Evolutionary conservation across 441 rosid genomes (phyloP).

Genomic region (Croton laevigatus): DNA sequence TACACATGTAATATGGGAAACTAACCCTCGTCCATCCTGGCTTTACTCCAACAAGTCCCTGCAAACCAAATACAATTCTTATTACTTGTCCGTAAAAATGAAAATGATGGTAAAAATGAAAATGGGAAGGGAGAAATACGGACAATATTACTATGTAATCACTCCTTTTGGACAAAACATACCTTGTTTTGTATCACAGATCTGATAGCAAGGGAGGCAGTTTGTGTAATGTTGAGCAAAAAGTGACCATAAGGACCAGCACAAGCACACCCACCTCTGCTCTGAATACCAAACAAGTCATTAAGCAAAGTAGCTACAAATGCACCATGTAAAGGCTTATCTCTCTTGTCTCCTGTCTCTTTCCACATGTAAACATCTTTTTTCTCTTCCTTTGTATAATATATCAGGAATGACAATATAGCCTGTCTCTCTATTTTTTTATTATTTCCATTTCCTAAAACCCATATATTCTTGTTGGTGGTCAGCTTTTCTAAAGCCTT

Average conservation of each 20-base stretch:
- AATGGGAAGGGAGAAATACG: no score
- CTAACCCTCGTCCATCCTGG: constrained; percentile 70
- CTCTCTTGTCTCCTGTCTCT: constrained; percentile 33
- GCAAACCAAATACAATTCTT: constrained; percentile 10
- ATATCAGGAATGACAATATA: constrained; percentile 49
- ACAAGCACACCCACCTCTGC: constrained; percentile 68
- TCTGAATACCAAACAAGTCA: constrained; percentile 64
- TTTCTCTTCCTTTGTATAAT: constrained; percentile 27
- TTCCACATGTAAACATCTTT: constrained; percentile 35
- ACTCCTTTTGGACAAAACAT: neutral
- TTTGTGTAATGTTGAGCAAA: constrained; percentile 35
- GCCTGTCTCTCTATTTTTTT: constrained; percentile 38
- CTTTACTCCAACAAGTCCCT: constrained; percentile 48
- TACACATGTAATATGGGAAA: constrained; percentile 66
- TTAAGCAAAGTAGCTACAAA: constrained; percentile 53
- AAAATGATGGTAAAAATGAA: no score
- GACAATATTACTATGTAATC: no score
- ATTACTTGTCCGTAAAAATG: no score
- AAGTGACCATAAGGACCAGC: constrained; percentile 64
- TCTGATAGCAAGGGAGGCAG: constrained; percentile 32
- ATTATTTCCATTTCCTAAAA: constrained; percentile 32
- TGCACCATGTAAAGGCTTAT: constrained; percentile 58
- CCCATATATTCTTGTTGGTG: constrained; percentile 37
- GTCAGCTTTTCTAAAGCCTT: constrained; percentile 45
- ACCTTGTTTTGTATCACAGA: constrained; percentile 27